Evolutionary conservation across 495 filamentous ascomycete species (phyloP), one percentile per base, ranked within the genome.

Genomic region (Rusavskia elegans): DNA sequence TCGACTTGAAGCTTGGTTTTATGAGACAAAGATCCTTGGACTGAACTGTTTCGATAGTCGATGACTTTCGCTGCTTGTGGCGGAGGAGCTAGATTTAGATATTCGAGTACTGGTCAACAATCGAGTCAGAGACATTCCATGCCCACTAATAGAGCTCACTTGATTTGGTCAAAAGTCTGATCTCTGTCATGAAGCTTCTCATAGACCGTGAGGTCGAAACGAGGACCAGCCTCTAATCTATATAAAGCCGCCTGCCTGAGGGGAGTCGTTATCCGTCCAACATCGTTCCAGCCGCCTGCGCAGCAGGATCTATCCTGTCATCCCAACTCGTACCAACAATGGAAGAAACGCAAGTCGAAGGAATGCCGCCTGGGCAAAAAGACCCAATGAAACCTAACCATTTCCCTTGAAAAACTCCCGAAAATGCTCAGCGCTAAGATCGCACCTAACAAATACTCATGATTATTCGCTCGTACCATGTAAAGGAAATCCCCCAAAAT

Each of bases 371-470:
- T 27, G 44, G 60, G 60, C 57, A 57, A 42, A 9, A 19, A 0
- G 25, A 27, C 25, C 25, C 1, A 27, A 27, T 1, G 25, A 27
- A 27, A 27, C 25, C 25, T 27, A 27, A 27, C 7, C 25, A 11
- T 46, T 58, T 49, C 54, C 44, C 44, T 23, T 38, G 51, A 61
- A 48, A 46, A 52, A 53, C 50, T 51, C 49, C 25, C 45, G 46
- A 41, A 32, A 49, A 30, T 54, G 48, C 52, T 49, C 53, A 29
- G 42, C 49, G 21, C 53, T 46, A 20, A 39, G 7, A 55, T 41
- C 20, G 39, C 39, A 42, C 10, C 45, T 40, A 13, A 35, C 32
- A 35, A 11, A 35, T 35, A 2, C 1, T 45, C 45, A 40, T 29
- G n/a, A 57, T 7, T 40, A 62, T 64, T 23, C 13, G 23, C 48